Base-by-base conservation (phyloP, 208 protist genomes). In the Wallacemonas rigidus region DNA sequence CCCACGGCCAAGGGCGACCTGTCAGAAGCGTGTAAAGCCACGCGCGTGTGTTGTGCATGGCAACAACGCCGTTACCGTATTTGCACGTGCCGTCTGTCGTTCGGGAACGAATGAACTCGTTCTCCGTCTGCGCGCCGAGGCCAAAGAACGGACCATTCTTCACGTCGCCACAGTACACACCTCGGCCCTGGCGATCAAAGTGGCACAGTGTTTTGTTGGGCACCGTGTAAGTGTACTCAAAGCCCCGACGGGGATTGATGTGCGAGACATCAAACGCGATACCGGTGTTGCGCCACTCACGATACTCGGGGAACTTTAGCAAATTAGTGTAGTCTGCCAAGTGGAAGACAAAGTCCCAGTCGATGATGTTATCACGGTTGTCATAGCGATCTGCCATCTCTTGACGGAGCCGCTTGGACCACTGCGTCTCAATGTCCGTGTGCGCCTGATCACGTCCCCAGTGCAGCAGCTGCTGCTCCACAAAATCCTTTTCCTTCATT, bases 311-410 rank as follows among this genome's bases (percentile, higher is more conserved):
- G 69, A 95, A 95, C 74, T 94, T 91, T n/a, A 96, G 76, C 15
- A 95, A 70, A 69, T 93, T 89, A 0, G 89, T 89, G 86, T 96
- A 96, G 54, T 95, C 91, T 12, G 73, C 81, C 2, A 97, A 79
- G 57, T 81, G 72, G 72, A 96, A 95, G 60, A 93, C 88, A 74
- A 95, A 97, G 72, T 97, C 93, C 93, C 93, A 97, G 78, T 97
- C 93, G 57, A 97, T 95, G 72, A 97, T 77, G 72, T 97, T 97
- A 79, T 94, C 88, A 50, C 90, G 87, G 72, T 94, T 95, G 74
- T 97, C 93, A 75, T 92, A 97, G 56, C 93, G 93, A 61, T 97
- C 91, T 8, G 91, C 93, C 88, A 97, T 94, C 60, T 97, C 93
- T 60, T 93, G 87, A 14, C 89, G 89, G 26, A 97, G 65, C 2